Conservation (phyloP, 1,139 yeast genomes). For the Geotrichum reessii region DNA sequence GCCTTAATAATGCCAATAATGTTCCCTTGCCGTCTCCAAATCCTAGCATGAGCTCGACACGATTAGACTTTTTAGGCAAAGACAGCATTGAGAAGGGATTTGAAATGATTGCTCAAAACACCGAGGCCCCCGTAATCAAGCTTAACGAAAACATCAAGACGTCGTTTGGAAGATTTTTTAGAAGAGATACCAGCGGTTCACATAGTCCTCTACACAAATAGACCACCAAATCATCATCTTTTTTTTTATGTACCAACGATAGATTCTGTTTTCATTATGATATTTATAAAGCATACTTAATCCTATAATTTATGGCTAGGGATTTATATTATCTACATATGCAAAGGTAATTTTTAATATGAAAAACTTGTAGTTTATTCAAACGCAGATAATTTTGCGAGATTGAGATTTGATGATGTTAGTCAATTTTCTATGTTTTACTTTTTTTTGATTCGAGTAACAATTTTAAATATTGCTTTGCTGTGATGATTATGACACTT, state of each 20-base stretch:
- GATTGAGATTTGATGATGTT: background rate
- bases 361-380: background rate
- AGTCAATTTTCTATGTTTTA: no score
- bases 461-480: background rate
- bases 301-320: background rate
- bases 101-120: slow-evolving; percentile 45
- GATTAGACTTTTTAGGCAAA: slow-evolving; percentile 35
- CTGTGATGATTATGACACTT: background rate
- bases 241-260: background rate
- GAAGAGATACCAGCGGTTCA: slow-evolving; percentile 37
- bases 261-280: background rate
- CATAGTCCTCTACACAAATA: slow-evolving; percentile 16
- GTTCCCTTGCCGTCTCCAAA: slow-evolving; percentile 1
- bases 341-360: background rate
- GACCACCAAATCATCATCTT: background rate
- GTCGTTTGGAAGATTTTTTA: slow-evolving; percentile 53
- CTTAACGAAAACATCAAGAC: slow-evolving; percentile 52
- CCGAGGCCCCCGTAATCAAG: slow-evolving; percentile 51
- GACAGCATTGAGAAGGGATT: slow-evolving; percentile 52
- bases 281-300: background rate
- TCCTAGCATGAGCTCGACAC: slow-evolving; percentile 3
- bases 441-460: no score
- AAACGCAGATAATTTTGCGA: background rate
- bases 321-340: background rate
- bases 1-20: slow-evolving; percentile 13